Evolutionary conservation across 2,329 filamentous ascomycete genomes (phyloP), one percentile per base, ranked within the genome.

Genomic region (Ascochyta lentis): DNA sequence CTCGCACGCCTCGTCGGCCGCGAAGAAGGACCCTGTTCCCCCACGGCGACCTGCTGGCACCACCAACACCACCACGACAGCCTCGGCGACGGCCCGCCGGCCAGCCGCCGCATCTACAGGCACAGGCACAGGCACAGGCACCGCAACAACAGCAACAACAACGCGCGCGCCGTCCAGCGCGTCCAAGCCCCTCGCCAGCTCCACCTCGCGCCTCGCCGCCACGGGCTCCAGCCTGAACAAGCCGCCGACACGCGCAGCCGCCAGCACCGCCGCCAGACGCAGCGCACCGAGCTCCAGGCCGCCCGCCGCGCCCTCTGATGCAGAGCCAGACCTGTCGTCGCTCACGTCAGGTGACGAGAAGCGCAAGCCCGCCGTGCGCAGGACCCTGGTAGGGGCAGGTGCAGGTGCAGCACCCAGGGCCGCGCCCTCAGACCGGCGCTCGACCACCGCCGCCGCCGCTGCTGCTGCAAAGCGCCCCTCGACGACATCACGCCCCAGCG

Each of bases 311-410:
- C 61, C 67, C 2, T 68, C 67, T 4, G 71, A 74, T 56, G 68
- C 64, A 2, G 72, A 75, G 58, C 69, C 70, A 48, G 72, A 74
- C 9, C 51, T 72, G 10, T 63, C 70, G 4, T 72, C 72, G 15
- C 55, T 75, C 29, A 72, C 71, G 5, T 74, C 72, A 4, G 72
- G 71, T 1, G 72, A 75, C 38, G 72, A 75, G 63, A 73, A 70
- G 60, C 73, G 65, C 65, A 72, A 68, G 55, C 61, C 70, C 3
- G 34, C 68, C 8, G 63, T 60, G 41, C 71, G 71, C 44, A 58
- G 70, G 47, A 68, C 67, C 29, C 59, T 70, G 4, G 56, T 62
- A 24, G 40, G 62, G 2, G 52, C 69, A 19, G 19, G 19, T 19
- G 52, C 69, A 19, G 19, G 3, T 2, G 33, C 53, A 26, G 59